Conservation (phyloP, 352 stramenopile genomes). For the Lagenidium giganteum region DNA sequence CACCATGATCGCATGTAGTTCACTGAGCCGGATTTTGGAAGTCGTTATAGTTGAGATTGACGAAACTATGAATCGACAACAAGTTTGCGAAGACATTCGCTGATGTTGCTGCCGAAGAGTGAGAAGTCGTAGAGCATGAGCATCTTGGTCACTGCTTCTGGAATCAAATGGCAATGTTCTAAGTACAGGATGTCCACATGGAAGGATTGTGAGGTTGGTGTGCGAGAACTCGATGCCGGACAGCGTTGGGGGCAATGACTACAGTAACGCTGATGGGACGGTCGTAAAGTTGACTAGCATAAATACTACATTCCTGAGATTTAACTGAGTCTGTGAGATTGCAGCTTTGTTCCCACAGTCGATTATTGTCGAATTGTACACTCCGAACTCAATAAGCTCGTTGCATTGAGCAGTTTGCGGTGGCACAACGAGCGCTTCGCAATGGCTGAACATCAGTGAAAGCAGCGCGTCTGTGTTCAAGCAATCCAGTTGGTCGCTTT, state of each 20-base stretch:
- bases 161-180: too few relatives aligned
- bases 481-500: not conserved
- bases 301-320: too few relatives aligned
- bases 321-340: conserved; percentile 6
- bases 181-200: conserved; percentile 4
- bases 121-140: too few relatives aligned
- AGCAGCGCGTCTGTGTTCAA: conserved; percentile 10
- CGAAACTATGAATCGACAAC: too few relatives aligned
- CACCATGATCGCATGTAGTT: too few relatives aligned
- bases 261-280: conserved; percentile 10
- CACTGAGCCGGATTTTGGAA: too few relatives aligned
- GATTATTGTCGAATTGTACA: conserved; percentile 21
- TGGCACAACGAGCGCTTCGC: conserved; percentile 11
- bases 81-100: too few relatives aligned
- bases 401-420: conserved; percentile 3
- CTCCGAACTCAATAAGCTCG: conserved; percentile 9
- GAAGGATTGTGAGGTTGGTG: conserved; percentile 4
- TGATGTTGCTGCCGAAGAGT: too few relatives aligned
- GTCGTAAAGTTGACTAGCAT: conserved; percentile 9
- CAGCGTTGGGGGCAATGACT: conserved; percentile 14
- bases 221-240: conserved; percentile 5
- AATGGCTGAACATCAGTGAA: conserved; percentile 18
- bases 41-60: too few relatives aligned
- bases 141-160: too few relatives aligned
- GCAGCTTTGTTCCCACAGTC: conserved; percentile 11